Evolutionary conservation across 306 rosid genomes (phyloP).

Genomic region (Quercus dentata): DNA sequence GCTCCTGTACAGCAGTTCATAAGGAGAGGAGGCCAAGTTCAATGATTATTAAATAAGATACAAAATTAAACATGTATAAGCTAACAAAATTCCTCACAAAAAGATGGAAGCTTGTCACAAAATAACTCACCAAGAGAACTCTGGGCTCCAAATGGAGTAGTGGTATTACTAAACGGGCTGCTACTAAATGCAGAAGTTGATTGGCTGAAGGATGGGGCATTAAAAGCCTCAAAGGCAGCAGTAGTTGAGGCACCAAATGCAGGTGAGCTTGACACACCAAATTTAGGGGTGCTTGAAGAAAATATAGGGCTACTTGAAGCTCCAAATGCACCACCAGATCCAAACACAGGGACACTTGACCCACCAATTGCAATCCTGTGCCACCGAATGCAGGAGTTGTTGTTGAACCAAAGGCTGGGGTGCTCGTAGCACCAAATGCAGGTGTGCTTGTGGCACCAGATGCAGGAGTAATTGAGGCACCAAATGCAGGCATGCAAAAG

Average conservation of each 20-base stretch:
- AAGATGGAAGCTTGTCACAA: not conserved
- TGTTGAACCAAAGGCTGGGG: conserved; percentile 60
- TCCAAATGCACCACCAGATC: conserved; percentile 74
- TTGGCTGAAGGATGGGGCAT: conserved; percentile 71
- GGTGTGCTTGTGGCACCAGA: conserved; percentile 37
- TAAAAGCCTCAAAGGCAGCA: conserved; percentile 66
- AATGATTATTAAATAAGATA: conserved; percentile 9
- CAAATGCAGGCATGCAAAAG: conserved; percentile 55
- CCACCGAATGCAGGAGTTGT: conserved; percentile 55
- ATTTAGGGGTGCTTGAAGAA: conserved; percentile 28
- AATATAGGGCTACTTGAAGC: conserved; percentile 49
- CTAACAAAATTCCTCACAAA: not conserved
- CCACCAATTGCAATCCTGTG: conserved; percentile 65
- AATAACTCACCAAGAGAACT: conserved; percentile 40
- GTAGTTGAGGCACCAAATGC: conserved; percentile 80
- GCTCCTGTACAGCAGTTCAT: conserved; percentile 48
- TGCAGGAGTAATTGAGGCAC: conserved; percentile 64
- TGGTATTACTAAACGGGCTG: conserved; percentile 56
- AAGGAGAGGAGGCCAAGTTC: conserved; percentile 1
- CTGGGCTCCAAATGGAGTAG: conserved; percentile 78
- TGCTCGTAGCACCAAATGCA: conserved; percentile 10
- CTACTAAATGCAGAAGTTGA: conserved; percentile 58
- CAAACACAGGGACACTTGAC: conserved; percentile 59
- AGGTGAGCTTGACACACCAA: conserved; percentile 53
- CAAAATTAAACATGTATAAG: not conserved